Conservation (phyloP, 768 basidiomycete genomes). For the Rhodotorula kratochvilovae region DNA sequence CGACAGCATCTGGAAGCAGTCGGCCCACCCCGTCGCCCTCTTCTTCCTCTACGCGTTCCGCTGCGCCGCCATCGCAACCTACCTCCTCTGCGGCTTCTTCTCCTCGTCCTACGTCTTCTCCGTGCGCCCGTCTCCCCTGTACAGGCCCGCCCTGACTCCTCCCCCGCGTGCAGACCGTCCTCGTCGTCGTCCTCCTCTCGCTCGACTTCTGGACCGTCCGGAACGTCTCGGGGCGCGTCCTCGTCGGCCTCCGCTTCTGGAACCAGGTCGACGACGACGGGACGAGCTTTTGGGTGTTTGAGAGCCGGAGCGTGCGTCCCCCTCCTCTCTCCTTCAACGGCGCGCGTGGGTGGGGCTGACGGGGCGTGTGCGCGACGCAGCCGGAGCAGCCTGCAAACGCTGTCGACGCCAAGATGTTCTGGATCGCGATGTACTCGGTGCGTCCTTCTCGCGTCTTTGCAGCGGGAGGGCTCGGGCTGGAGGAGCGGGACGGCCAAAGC, state of each 20-base stretch:
- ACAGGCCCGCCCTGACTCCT: background rate
- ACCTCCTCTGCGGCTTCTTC: conserved; percentile 77
- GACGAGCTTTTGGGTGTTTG: conserved; percentile 75
- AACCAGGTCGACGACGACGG: conserved; percentile 99
- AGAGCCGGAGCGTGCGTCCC: conserved; percentile 78
- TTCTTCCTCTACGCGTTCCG: conserved; percentile 86
- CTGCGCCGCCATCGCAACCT: conserved; percentile 78
- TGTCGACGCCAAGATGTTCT: conserved; percentile 62
- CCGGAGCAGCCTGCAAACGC: conserved; percentile 59
- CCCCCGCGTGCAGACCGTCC: conserved; percentile 60
- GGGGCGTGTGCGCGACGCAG: background rate
- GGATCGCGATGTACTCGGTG: conserved; percentile 36
- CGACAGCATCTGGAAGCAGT: conserved; percentile 33
- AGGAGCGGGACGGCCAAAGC: no score
- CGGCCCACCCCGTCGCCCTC: conserved; percentile 60
- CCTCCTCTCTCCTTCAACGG: background rate
- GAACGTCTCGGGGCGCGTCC: conserved; percentile 88
- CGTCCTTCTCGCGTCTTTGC: conserved; percentile 1
- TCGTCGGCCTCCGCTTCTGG: conserved; percentile 96
- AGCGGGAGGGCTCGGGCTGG: background rate
- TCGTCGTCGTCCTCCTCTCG: conserved; percentile 85
- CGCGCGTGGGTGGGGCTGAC: no score
- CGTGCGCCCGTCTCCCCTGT: conserved; percentile 60
- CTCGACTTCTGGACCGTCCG: conserved; percentile 99
- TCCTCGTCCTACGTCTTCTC: conserved; percentile 72